Percentiles rank a stretch among this genome's conserved stretches.
phyloP scores from a whole-genome alignment of 2,329 filamentous ascomycete genomes.

The Clarireedia monteithiana region DNA sequence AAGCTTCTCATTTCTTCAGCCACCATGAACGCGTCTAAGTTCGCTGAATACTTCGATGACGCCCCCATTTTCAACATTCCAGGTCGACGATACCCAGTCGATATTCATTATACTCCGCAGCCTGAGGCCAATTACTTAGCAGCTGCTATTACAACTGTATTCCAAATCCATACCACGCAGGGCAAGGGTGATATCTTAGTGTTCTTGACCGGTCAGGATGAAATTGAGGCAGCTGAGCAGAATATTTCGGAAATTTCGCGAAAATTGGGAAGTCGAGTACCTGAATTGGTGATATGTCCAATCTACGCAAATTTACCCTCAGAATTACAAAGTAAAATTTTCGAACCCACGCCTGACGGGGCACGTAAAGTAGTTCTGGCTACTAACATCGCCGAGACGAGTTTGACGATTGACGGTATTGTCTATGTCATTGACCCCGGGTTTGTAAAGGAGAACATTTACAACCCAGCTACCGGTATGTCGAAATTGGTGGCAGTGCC shows the following conservation, averaged over 20 bases:
- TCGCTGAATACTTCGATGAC: conserved; percentile 84
- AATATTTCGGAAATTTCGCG: conserved; percentile 78
- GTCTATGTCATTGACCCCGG: conserved; percentile 94
- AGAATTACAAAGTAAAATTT: conserved; percentile 87
- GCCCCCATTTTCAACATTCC: conserved; percentile 93
- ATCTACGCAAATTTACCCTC: conserved; percentile 93
- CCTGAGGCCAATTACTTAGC: conserved; percentile 92
- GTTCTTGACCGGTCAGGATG: conserved; percentile 92
- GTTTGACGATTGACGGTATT: conserved; percentile 90
- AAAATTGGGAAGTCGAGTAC: conserved; percentile 77
- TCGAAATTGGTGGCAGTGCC: conserved; percentile 85
- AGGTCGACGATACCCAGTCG: conserved; percentile 79
- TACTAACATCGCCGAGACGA: conserved; percentile 96
- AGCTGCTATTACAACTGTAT: conserved; percentile 85
- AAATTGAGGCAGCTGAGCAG: conserved; percentile 83
- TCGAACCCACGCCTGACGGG: conserved; percentile 80
- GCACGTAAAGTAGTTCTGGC: conserved; percentile 87
- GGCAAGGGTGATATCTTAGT: conserved; percentile 84
- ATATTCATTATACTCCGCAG: conserved; percentile 82
- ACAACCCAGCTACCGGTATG: conserved; percentile 87
- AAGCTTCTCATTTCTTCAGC: conserved; percentile 90
- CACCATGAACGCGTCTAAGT: conserved; percentile 90
- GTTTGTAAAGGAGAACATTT: conserved; percentile 92
- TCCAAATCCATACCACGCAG: conserved; percentile 89
- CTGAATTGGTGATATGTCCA: conserved; percentile 82